Conservation (phyloP, 371 early-diverging fungal species). For the Racocetra persica region DNA sequence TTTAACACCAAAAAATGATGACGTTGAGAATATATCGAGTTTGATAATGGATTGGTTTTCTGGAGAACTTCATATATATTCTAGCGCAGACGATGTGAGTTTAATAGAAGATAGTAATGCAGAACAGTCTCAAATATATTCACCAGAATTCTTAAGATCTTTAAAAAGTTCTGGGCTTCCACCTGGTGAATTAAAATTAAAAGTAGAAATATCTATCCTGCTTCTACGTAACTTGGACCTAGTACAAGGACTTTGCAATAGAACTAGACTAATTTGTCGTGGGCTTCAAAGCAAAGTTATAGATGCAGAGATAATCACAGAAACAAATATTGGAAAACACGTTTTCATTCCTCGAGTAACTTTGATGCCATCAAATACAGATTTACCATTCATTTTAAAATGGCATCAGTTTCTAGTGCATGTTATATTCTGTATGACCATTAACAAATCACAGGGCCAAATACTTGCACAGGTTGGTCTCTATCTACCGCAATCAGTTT, state of each 20-base stretch:
- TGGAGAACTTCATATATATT: not conserved
- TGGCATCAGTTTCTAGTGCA: slow-evolving; percentile 44
- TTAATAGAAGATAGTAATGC: not conserved
- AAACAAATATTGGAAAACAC: not conserved
- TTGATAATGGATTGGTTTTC: not conserved
- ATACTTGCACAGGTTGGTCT: slow-evolving; percentile 43
- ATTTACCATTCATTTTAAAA: slow-evolving; percentile 9
- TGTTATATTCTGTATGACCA: not conserved
- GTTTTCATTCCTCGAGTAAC: slow-evolving; percentile 1
- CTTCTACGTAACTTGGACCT: slow-evolving; percentile 48
- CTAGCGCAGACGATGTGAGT: not conserved
- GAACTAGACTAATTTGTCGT: too few species aligned
- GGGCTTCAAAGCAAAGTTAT: slow-evolving; percentile 34
- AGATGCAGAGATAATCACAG: slow-evolving; percentile 17
- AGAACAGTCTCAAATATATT: slow-evolving; percentile 17
- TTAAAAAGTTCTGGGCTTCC: slow-evolving; percentile 42
- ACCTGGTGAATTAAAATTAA: slow-evolving; percentile 37
- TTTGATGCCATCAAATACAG: not conserved
- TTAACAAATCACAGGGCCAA: slow-evolving; percentile 47
- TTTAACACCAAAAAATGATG: not conserved
- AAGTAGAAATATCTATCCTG: slow-evolving; percentile 49
- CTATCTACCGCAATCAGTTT: slow-evolving; percentile 42
- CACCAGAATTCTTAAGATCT: slow-evolving; percentile 38
- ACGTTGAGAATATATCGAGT: not conserved
- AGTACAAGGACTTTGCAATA: slow-evolving; percentile 43